These are phyloP conservation scores for Xylaria venustula DNA, from an alignment of 495 filamentous ascomycete species.

Conservation along the genomic window DNA sequence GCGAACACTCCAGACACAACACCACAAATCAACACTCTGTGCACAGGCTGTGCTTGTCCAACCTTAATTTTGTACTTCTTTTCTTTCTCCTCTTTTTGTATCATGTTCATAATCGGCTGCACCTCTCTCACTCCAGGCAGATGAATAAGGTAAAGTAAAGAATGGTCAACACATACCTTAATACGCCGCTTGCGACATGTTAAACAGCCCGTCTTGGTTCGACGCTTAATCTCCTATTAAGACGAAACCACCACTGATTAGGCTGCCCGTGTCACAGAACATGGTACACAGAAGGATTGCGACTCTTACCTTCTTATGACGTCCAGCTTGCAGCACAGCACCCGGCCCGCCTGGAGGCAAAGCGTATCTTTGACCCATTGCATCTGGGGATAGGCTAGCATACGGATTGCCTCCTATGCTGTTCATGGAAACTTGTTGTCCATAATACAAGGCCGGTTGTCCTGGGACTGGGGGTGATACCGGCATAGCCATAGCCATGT, in stretches of 20 bases:
- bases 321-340: conserved; percentile 68
- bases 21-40: conserved; percentile 7
- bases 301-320: conserved; percentile 78
- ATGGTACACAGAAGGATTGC: conserved; percentile 11
- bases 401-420: conserved; percentile 44
- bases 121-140: neutral
- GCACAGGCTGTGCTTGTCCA: conserved; percentile 10
- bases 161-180: conserved; percentile 70
- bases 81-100: conserved; percentile 13
- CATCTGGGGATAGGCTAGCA: conserved; percentile 43
- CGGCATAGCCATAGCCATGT: conserved; percentile 33
- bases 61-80: conserved; percentile 10
- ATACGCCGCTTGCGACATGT: conserved; percentile 97
- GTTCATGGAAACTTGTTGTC: conserved; percentile 30
- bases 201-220: conserved; percentile 96
- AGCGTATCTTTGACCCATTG: conserved; percentile 32
- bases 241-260: conserved; percentile 22
- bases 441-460: conserved; percentile 37
- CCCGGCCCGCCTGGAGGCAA: conserved; percentile 58
- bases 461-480: conserved; percentile 27
- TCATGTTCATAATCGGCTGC: neutral
- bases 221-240: conserved; percentile 84
- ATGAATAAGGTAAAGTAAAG: conserved; percentile 9
- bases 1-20: conserved; percentile 17
- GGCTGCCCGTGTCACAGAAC: neutral